phyloP scores from a whole-genome alignment of 768 basidiomycete species.

The Peribolospora kevripleyi region DNA sequence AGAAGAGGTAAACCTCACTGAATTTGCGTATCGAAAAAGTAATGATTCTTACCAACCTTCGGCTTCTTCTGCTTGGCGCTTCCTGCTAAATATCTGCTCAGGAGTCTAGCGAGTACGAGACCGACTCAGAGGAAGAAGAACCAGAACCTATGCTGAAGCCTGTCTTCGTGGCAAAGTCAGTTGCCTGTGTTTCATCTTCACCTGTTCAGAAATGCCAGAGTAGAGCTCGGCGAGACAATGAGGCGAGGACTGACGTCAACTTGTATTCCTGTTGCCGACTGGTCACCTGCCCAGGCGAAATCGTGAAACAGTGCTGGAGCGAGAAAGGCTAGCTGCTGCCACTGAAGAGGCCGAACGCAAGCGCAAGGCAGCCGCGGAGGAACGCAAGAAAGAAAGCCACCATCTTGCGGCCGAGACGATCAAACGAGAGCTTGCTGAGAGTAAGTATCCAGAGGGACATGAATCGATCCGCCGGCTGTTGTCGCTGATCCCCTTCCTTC shows the following conservation, averaged over 20 bases:
- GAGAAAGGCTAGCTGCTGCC: constrained; percentile 38
- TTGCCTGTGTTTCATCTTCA: neutral
- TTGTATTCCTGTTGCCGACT: neutral
- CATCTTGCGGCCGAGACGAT: constrained; percentile 88
- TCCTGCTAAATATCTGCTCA: constrained; percentile 4
- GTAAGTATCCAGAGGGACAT: constrained; percentile 26
- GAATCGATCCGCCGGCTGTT: neutral
- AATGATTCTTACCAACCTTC: constrained; percentile 24
- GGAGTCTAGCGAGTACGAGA: constrained; percentile 67
- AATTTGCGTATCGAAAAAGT: constrained; percentile 17
- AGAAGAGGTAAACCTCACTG: constrained; percentile 17
- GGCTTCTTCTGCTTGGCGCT: constrained; percentile 6
- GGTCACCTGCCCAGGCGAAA: constrained; percentile 6
- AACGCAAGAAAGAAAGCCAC: constrained; percentile 67
- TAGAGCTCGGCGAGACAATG: neutral
- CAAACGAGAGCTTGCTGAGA: constrained; percentile 66
- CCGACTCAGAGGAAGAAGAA: constrained; percentile 50
- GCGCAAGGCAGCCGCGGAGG: constrained; percentile 51
- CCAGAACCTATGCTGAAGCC: constrained; percentile 63
- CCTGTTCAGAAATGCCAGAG: neutral
- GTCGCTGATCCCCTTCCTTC: neutral
- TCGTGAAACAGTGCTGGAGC: constrained; percentile 36
- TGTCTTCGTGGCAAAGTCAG: constrained; percentile 83
- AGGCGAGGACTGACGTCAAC: constrained; percentile 37
- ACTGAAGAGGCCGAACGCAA: constrained; percentile 46